Evolutionary conservation across 805 yeast genomes (phyloP), one percentile per base, ranked within the genome.

Genomic region (Zygotorulaspora sp.): DNA sequence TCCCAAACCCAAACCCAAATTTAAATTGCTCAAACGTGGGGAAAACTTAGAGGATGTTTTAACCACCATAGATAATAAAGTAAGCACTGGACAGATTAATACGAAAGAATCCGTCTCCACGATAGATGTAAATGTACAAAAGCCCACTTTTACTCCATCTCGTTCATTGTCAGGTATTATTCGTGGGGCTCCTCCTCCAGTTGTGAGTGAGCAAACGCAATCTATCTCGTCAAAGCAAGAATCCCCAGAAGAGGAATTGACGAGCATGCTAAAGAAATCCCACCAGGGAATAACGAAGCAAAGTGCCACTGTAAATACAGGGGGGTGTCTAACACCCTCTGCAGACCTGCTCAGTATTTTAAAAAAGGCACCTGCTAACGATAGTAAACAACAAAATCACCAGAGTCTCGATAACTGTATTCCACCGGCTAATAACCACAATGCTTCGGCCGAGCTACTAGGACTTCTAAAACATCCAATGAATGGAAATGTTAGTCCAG

Each of bases 1-100:
- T 25, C 22, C 38, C 5, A 42, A 40, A 8, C 44, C 49, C 9
- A 63, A 57, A 37, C 63, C 61, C 3, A 65, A 61, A 40, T 46
- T 64, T 31, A 63, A 56, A 38, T 26, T 66, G 2, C 35, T 66
- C 38, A 67, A 62, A 39, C 56, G 69, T 31, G 70, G 70, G 13
- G 65, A 67, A 38, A 50, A 49, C 3, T 37, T 65, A 14, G 52
- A 48, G 11, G 53, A 49, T 31, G 22, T 51, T 11, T 21, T 44
- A 11, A 43, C 39, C 19, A 17, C 33, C 16, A 11, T 16, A 9
- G 34, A 38, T n/a, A n/a, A 31, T 7, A 18, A 30, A 18, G 26
- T 35, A 6, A 18, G 20, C 2, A n/a, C 26, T 6, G 23, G 30
- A 8, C 4, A 17, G 5, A 28, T 11, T 5, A 23, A 7, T 8